Evolutionary conservation across 768 basidiomycete species (phyloP), one percentile per base, ranked within the genome.

Genomic region (Tricholoma terreum): DNA sequence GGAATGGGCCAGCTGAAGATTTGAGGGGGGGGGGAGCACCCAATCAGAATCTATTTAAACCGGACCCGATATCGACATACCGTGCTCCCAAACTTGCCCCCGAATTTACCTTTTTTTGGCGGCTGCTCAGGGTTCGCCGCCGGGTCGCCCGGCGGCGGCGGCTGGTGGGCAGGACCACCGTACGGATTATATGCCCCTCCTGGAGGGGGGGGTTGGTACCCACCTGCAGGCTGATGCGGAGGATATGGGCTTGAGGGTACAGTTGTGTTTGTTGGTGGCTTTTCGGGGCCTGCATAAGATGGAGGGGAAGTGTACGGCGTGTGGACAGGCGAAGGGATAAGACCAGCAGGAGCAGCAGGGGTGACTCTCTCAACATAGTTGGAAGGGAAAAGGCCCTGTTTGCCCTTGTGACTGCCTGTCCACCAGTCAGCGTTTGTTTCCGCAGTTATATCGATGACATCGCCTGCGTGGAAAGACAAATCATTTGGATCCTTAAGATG

Each of bases 351-450:
- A 27, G 58, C 22, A 35, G 62, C 31, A 21, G 50, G 63, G n/a
- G 52, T 61, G 49, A 77, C 62, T 64, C 81, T 85, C 73, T 90
- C 84, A 38, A 91, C 88, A 54, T 90, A 82, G 60, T 82, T 83
- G 11, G 87, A 80, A 0, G 92, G 93, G 77, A 94, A 91, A 35
- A 94, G 78, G 4, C 87, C 92, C 54, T 86, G 80, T 57, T 74
- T 78, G 22, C 85, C 86, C 33, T 85, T 80, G 55, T 79, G 64
- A 58, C 71, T 77, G 24, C 93, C 92, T 7, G 80, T 83, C 92
- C 91, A 96, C 93, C 93, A 94, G 69, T 94, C 93, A 3, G 77
- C 77, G 57, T 94, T 92, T 45, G 84, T 88, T 67, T 94, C 90
- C 57, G 87, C 82, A 40, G 90, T 69, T 56, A 96, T 79, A 56